Evolutionary conservation across 768 basidiomycete genomes (phyloP), one percentile per base, ranked within the genome.

Genomic region (Daedaleopsis nitida): DNA sequence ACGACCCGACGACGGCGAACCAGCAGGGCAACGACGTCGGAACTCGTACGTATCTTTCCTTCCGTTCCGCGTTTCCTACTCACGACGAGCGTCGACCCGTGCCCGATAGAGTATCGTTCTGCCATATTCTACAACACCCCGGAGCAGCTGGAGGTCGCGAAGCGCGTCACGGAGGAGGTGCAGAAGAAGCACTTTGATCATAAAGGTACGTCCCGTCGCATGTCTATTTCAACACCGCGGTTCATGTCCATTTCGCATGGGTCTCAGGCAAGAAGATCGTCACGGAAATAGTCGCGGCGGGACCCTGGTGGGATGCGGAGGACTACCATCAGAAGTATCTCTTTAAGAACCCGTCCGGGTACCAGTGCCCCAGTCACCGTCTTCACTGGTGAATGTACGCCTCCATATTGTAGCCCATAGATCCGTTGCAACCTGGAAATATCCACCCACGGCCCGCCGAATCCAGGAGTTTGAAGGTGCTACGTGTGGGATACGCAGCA

Each of bases 301-400:
- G 84, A 0, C 72, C 80, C 39, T 98, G 95, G 95, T 95, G 85
- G 76, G 78, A 89, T 59, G 91, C 90, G 0, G 91, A 92, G 73
- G 83, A 88, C 4, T 92, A 94, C 68, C 91, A 94, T 74, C 93
- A 94, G 65, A 78, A 90, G 34, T 94, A 93, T 69, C 73, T 86
- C 57, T 87, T 86, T 77, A 89, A 90, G 78, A 92, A 97, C 72
- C 93, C 96, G 0, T 69, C 70, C 12, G 96, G 96, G 10, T 97
- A 97, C 72, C 92, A 95, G 68, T 98, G 96, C 75, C 88, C 95
- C 0, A 94, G 90, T 2, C 95, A 96, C 74, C 80, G 77, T 42
- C 76, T 96, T 49, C 87, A 93, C 69, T 96, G 94, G 94, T 94
- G 74, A 74, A 21, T 24, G 23, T 42, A 42, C 37, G 39, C 39